Base-by-base conservation (phyloP, 129 eudicot species). In the Pseudognaphalium luteoalbum region DNA sequence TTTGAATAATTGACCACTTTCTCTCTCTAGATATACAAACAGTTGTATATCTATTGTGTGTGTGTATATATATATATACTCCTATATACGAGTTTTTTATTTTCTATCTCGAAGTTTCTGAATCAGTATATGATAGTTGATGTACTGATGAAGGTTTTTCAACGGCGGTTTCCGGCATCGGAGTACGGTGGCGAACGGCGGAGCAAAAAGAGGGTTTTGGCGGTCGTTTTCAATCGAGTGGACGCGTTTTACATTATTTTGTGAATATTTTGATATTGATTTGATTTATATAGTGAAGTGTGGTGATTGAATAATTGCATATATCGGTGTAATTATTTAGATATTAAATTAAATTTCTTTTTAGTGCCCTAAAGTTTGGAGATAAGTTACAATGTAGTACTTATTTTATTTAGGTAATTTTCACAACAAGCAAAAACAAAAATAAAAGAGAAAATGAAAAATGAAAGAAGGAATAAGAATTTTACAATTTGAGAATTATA, bases 121-220 rank as follows among this genome's bases (percentile, higher is more conserved):
- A 15, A 50, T 20, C 33, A 61, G 29, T 50, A 4, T 11, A 4
- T 17, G 25, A 34, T 79, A 21, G 59, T 47, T 3, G 37, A 17
- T 52, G 35, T 20, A 11, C 12, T 16, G 28, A 11, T 52, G 73
- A 17, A 51, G 66, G 22, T 79, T 64, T 51, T 19, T 11, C 7
- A 54, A 6, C 62, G 66, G 35, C 37, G 59, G 82, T 63, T 62
- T 79, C 66, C 65, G 44, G 56, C 68, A 35, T 64, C 83, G 72
- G 58, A 33, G 54, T 61, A 50, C 80, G 81, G 86, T 83, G 75
- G 81, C 66, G 70, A 44, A 70, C 19, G 60, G 16, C 71, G 66
- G 80, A 57, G 8, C 17, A 59, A 73, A 62, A 76, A 6, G 22
- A 58, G 59, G 52, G 50, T 58, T 74, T 80, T 74, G 59, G 78